Conservation (phyloP, 2,329 filamentous ascomycete species). For the Exophiala sp. region DNA sequence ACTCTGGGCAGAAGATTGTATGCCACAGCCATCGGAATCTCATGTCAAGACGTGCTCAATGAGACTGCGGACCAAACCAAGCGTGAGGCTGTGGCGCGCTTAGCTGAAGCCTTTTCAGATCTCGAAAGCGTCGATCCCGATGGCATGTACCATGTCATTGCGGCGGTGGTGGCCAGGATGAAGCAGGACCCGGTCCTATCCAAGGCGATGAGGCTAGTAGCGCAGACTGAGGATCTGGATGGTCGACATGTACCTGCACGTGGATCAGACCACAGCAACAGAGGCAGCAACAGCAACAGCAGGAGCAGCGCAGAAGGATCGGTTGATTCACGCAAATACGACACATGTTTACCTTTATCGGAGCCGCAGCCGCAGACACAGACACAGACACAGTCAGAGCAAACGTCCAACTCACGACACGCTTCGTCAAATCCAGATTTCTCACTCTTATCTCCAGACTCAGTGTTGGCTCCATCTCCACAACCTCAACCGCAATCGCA, state of each 20-base stretch:
- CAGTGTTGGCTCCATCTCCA: neutral
- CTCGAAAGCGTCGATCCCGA: conserved; percentile 86
- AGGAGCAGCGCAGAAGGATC: too few species aligned
- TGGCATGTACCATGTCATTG: conserved; percentile 78
- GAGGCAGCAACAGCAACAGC: too few species aligned
- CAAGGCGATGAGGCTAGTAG: neutral
- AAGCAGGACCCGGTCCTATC: conserved; percentile 37
- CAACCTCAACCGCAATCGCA: neutral
- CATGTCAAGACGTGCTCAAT: conserved; percentile 79
- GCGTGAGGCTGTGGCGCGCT: conserved; percentile 72
- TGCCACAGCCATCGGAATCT: conserved; percentile 71
- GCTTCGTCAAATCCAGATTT: too few species aligned
- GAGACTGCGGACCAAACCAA: conserved; percentile 66
- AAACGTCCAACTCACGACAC: too few species aligned
- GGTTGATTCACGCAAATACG: too few species aligned
- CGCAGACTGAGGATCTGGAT: too few species aligned
- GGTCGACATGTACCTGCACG: too few species aligned
- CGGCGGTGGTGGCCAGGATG: conserved; percentile 67
- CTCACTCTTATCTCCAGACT: too few species aligned
- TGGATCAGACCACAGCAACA: too few species aligned
- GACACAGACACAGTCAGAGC: conserved; percentile 29
- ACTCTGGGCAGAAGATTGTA: conserved; percentile 75
- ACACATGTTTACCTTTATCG: too few species aligned
- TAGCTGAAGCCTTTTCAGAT: conserved; percentile 78
- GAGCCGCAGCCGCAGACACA: conserved; percentile 28